These are phyloP conservation scores for Hansenula lynferdii DNA, from an alignment of 1,139 yeast genomes.

Conservation along the genomic window DNA sequence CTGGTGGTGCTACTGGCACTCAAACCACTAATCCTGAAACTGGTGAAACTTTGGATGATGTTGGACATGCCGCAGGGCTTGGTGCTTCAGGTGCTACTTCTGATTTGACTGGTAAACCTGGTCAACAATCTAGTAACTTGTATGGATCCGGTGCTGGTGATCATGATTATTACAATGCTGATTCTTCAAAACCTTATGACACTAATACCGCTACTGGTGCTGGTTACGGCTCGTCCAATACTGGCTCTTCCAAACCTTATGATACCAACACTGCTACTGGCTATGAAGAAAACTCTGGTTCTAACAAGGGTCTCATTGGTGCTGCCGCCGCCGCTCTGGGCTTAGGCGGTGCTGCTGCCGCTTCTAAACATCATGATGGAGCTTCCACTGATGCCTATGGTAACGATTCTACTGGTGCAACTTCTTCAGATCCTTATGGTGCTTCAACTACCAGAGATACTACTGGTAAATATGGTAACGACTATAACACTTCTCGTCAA, in stretches of 20 bases:
- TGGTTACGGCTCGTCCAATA: constrained; percentile 2
- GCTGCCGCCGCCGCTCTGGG: constrained; percentile 21
- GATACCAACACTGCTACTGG: constrained; percentile 5
- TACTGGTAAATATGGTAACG: constrained; percentile 2
- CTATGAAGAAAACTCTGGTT: not conserved
- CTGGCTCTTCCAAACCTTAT: constrained; percentile 5
- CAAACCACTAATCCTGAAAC: constrained; percentile 4
- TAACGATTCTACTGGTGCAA: not conserved
- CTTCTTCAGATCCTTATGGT: constrained; percentile 4
- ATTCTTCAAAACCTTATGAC: constrained; percentile 6
- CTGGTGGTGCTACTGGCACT: not conserved
- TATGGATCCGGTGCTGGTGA: not conserved
- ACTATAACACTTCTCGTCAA: not conserved
- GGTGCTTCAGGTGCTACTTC: constrained; percentile 10
- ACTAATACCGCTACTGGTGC: constrained; percentile 4
- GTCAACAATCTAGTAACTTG: not conserved
- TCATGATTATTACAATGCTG: too few relatives aligned
- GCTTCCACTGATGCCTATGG: not conserved
- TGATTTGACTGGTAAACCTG: not conserved
- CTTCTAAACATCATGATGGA: constrained; percentile 5
- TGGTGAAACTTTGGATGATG: constrained; percentile 6
- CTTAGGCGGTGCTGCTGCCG: constrained; percentile 11
- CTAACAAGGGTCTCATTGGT: constrained; percentile 11
- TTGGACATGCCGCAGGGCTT: constrained; percentile 7
- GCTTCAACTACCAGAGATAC: not conserved